phyloP scores from a whole-genome alignment of 768 basidiomycete genomes.

The Amanita rubescens region DNA sequence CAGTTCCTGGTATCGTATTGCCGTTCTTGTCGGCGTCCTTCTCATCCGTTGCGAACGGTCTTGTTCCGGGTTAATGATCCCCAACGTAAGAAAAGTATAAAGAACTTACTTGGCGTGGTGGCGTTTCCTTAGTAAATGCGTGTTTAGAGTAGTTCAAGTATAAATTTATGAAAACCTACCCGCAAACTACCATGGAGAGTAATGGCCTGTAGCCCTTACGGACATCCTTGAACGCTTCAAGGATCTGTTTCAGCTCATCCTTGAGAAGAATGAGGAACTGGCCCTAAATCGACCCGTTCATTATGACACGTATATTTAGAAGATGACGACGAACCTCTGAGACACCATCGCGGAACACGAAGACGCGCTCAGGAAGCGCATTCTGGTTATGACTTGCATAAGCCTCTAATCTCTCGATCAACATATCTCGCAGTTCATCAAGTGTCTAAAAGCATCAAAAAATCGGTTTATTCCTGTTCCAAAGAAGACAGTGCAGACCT shows the following conservation, averaged over 20 bases:
- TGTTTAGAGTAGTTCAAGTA: not conserved
- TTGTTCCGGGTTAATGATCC: constrained; percentile 9
- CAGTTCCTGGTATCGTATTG: constrained; percentile 73
- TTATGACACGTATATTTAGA: not conserved
- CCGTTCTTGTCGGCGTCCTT: constrained; percentile 54
- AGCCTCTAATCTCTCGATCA: constrained; percentile 56
- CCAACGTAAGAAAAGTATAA: constrained; percentile 12
- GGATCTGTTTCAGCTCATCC: too few species aligned
- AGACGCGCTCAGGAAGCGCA: constrained; percentile 54
- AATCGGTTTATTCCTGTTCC: not conserved
- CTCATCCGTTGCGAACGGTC: constrained; percentile 50
- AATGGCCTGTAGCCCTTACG: too few species aligned
- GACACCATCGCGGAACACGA: constrained; percentile 77
- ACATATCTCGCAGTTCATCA: constrained; percentile 54
- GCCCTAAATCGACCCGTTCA: too few species aligned
- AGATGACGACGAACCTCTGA: constrained; percentile 38
- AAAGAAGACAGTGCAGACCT: constrained; percentile 20
- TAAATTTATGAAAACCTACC: too few species aligned
- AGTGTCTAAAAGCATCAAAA: constrained; percentile 51
- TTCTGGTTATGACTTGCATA: constrained; percentile 48
- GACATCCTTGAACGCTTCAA: too few species aligned
- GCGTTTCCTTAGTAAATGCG: constrained; percentile 40
- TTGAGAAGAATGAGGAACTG: too few species aligned
- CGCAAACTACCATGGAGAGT: too few species aligned
- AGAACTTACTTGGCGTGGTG: constrained; percentile 47